Base-by-base conservation (phyloP, 2,329 filamentous ascomycete species). In the Dichotomopilus funicola region DNA sequence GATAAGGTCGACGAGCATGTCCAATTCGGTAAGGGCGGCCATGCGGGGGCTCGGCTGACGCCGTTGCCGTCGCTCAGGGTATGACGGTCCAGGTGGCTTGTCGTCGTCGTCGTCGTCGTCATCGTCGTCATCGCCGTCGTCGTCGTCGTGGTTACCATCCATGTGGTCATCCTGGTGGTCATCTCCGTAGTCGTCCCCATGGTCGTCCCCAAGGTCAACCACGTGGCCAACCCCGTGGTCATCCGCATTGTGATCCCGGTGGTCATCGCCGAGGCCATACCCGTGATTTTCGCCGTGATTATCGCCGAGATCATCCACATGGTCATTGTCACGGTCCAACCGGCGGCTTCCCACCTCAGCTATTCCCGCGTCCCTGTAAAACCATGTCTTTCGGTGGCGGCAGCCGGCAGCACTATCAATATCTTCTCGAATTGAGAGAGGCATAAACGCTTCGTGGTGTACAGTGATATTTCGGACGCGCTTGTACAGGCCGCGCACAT, bases 1-100 rank as follows among this genome's bases (percentile, higher is more conserved):
- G 19, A 35, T 34, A 43, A 50, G 49, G 49, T 43, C 49, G 49
- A 50, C 49, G 38, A 50, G 49, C 49, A 50, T 50, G 31, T 50
- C 49, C 49, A 50, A 50, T 27, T 35, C 38, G 38, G 49, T 40
- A 43, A 50, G 49, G 43, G 49, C 49, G 38, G 49, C 38, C 31
- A 43, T 50, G 19, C 38, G 49, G 31, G 49, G 49, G 31, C 49
- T 50, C 5, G 49, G 49, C 49, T 50, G 49, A 42, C 49, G 43
- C 43, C 43, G 43, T 45, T 45, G 43, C 31, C 43, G 43, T n/a
- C 43, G 43, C 43, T 45, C 43, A 7, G 9, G 34, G 43, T 45
- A 45, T 12, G 43, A 8, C 43, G 43, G 31, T 11, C 43, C 43
- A 45, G 19, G 27, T 33, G 43, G 43, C 43, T 12, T 33, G 6